Base-by-base conservation (phyloP, 805 yeast species). In the Candida germanica region DNA sequence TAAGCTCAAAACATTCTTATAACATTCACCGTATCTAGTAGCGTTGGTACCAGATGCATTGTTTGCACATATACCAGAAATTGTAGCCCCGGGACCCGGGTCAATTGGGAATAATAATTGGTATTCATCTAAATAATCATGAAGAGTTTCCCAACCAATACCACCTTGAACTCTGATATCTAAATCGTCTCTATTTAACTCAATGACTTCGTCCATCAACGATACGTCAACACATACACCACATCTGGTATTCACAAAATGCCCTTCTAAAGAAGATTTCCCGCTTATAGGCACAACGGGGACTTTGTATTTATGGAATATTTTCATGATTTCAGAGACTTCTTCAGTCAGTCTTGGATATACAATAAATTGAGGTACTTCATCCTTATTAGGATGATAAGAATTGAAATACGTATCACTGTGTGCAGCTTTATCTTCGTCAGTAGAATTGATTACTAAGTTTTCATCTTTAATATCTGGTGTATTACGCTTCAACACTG, bases 31-130 rank as follows among this genome's bases (percentile, higher is more conserved):
- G 47, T 83, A 84, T 33, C 86, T 59, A 17, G 80, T 77, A 17
- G 91, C 89, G 48, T 83, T 80, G 3, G 91, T 81, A 5, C 94
- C 94, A 0, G 89, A 82, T 40, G 91, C 83, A 21, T 83, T 79
- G 16, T 86, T 83, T 6, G 81, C 83, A 29, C 80, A 76, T 77
- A 83, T 81, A 4, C 94, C 94, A 26, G 87, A 85, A 38, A 85
- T 79, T 43, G 79, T 71, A 1, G 91, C 93, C 36, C 87, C 87
- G 15, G 91, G 88, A 30, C 89, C 89, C 1, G 44, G 83, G 54
- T 83, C 91, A 11, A 84, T 83, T 0, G 93, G 93, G 53, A 85
- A 80, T 52, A 85, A 49, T 20, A 57, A 41, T 24, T 44, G 39
- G 36, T 52, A 72, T 16, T 75, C 78, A 43, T 73, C 75, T 19